Conservation (phyloP, 345 rosid species). For the Syzygium jambos region DNA sequence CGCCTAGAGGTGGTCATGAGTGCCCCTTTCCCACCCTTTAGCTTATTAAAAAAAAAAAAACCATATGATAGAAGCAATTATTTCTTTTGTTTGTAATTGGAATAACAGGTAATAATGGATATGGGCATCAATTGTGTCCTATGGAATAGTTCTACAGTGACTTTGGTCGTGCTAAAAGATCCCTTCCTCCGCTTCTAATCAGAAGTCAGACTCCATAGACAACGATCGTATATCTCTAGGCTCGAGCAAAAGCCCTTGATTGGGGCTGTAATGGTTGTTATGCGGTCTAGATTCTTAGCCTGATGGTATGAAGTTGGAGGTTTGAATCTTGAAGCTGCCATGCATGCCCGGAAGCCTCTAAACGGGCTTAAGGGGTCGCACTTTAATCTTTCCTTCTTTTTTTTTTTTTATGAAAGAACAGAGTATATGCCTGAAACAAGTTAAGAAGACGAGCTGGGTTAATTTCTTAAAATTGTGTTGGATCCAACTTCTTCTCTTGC, state of each 20-base stretch:
- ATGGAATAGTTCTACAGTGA: background rate
- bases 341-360: background rate
- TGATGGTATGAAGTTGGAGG: background rate
- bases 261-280: background rate
- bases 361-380: background rate
- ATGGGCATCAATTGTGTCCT: background rate
- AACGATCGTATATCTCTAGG: background rate
- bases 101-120: background rate
- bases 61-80: background rate
- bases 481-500: background rate
- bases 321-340: background rate
- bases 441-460: background rate
- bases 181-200: background rate
- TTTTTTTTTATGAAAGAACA: background rate
- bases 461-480: background rate
- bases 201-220: background rate
- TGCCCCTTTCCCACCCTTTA: background rate
- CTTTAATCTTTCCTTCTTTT: background rate
- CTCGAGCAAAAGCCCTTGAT: background rate
- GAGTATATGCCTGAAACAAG: background rate
- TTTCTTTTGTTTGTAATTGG: background rate
- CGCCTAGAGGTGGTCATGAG: background rate
- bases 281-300: background rate
- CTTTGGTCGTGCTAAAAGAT: background rate
- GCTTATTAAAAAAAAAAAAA: background rate